These are phyloP conservation scores for Chenopodium suecicum DNA, from an alignment of 148 eudicot genomes.

Conservation along the genomic window DNA sequence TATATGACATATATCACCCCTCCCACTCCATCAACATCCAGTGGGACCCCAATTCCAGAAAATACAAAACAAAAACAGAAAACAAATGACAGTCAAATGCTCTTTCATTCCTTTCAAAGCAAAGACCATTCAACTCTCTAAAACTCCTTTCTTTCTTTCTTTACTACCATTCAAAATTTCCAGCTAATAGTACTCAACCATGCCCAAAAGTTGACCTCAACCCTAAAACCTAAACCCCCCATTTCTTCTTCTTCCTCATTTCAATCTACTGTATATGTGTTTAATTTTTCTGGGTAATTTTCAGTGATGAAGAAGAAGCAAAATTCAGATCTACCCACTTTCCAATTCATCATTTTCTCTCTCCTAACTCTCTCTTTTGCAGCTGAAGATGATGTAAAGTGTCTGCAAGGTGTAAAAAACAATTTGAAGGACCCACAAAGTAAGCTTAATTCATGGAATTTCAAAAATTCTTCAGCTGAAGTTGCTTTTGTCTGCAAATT, in stretches of 20 bases:
- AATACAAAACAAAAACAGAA: background rate
- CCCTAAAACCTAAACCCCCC: constrained; percentile 7
- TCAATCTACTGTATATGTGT: too few relatives aligned
- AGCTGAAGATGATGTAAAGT: constrained; percentile 59
- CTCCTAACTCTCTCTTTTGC: background rate
- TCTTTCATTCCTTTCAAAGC: background rate
- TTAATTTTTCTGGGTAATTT: background rate
- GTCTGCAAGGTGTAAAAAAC: constrained; percentile 49
- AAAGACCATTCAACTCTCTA: constrained; percentile 19
- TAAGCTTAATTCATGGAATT: constrained; percentile 50
- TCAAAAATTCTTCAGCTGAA: constrained; percentile 38
- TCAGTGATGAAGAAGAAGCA: constrained; percentile 7
- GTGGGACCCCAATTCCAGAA: background rate
- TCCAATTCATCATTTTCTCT: background rate
- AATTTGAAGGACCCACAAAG: constrained; percentile 43
- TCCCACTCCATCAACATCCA: too few relatives aligned
- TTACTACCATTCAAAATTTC: constrained; percentile 8
- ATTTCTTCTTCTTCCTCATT: background rate
- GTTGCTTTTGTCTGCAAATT: constrained; percentile 59
- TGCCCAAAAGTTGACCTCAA: constrained; percentile 18
- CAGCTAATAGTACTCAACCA: constrained; percentile 11
- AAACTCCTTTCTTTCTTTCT: too few relatives aligned
- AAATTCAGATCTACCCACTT: constrained; percentile 20
- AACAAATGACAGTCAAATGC: background rate
- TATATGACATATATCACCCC: too few relatives aligned